phyloP scores from a whole-genome alignment of 1,139 yeast genomes.

The Geotrichum bryndzae region DNA sequence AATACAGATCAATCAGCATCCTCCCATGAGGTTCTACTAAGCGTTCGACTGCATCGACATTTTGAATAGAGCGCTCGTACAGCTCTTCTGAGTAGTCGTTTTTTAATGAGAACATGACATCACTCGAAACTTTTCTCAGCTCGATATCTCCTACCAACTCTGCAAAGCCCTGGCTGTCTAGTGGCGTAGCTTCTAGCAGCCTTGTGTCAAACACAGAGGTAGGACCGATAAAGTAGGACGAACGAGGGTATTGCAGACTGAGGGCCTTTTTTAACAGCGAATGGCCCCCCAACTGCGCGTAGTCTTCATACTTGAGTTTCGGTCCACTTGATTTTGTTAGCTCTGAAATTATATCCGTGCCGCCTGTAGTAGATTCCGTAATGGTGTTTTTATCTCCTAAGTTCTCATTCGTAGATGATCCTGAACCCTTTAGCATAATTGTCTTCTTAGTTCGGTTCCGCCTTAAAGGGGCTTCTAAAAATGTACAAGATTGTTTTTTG shows the following conservation, averaged over 20 bases:
- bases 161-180: slow-evolving; percentile 35
- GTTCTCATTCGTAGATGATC: slow-evolving; percentile 14
- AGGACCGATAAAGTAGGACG: slow-evolving; percentile 37
- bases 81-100: slow-evolving; percentile 30
- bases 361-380: slow-evolving; percentile 4
- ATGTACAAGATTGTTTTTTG: slow-evolving; percentile 35
- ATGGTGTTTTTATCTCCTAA: slow-evolving; percentile 9
- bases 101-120: slow-evolving; percentile 34
- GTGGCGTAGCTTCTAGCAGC: slow-evolving; percentile 30
- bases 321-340: slow-evolving; percentile 19
- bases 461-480: slow-evolving; percentile 30
- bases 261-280: slow-evolving; percentile 38
- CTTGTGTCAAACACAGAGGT: slow-evolving; percentile 35
- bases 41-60: slow-evolving; percentile 38
- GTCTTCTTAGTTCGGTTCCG: slow-evolving; percentile 20
- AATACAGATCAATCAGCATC: slow-evolving; percentile 39
- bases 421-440: slow-evolving; percentile 6
- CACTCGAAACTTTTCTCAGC: slow-evolving; percentile 35
- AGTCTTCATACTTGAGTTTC: slow-evolving; percentile 34
- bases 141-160: slow-evolving; percentile 32
- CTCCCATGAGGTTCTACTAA: slow-evolving; percentile 41
- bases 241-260: slow-evolving; percentile 37
- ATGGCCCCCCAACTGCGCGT: slow-evolving; percentile 36
- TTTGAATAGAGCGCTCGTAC: slow-evolving; percentile 26
- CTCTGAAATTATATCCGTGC: slow-evolving; percentile 1